These are phyloP conservation scores for Byssochlamys sp. DNA, from an alignment of 2,329 filamentous ascomycete species.

Conservation along the genomic window DNA sequence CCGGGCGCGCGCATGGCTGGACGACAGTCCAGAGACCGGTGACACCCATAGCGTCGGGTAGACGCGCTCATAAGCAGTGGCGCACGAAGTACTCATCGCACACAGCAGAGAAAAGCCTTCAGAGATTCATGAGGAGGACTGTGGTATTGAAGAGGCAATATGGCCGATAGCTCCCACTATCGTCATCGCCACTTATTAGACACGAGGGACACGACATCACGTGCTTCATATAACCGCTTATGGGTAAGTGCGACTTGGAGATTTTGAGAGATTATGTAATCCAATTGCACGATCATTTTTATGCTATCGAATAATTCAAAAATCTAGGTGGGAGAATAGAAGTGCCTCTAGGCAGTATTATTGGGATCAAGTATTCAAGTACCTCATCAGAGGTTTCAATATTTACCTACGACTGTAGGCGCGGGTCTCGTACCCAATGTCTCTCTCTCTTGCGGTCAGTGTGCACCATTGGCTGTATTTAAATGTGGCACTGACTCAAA, in stretches of 20 bases:
- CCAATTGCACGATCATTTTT: slow-evolving; percentile 5
- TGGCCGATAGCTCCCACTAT: not conserved
- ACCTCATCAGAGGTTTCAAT: not conserved
- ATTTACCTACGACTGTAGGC: not conserved
- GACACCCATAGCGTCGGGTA: slow-evolving; percentile 65
- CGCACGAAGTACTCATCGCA: not conserved
- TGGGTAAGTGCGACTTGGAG: slow-evolving; percentile 6
- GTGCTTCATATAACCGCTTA: slow-evolving; percentile 12
- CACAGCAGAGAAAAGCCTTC: not conserved
- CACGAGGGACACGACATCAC: slow-evolving; percentile 12
- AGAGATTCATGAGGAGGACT: not conserved
- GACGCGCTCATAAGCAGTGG: not conserved
- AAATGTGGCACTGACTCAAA: slow-evolving; percentile 14
- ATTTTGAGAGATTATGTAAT: slow-evolving; percentile 12
- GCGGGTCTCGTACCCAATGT: slow-evolving; percentile 13
- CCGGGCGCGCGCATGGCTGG: slow-evolving; percentile 87
- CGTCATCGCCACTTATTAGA: not conserved
- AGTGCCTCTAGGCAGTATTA: not conserved
- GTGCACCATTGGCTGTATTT: not conserved
- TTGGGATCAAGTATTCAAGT: not conserved
- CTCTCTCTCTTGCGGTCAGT: slow-evolving; percentile 24
- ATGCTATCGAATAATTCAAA: not conserved
- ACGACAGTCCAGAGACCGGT: slow-evolving; percentile 95
- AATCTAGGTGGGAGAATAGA: not conserved
- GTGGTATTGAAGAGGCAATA: not conserved